phyloP scores from a whole-genome alignment of 345 rosid genomes.

The Microthlaspi erraticum region DNA sequence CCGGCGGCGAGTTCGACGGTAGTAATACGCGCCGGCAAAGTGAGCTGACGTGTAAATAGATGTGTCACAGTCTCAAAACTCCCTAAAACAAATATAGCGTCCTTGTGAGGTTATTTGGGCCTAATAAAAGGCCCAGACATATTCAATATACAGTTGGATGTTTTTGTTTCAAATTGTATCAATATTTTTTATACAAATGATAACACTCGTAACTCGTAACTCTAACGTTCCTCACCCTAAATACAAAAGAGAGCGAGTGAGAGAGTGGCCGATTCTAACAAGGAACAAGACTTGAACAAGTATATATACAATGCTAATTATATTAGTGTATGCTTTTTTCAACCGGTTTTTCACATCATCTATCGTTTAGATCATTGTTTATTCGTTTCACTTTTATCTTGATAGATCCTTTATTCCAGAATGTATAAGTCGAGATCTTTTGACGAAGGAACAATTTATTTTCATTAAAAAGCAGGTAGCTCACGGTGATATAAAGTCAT shows the following conservation, averaged over 20 bases:
- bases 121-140: neutral
- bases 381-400: neutral
- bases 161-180: neutral
- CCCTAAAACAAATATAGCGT: too few species aligned
- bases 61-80: neutral
- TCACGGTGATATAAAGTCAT: too few species aligned
- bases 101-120: neutral
- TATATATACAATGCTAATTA: neutral
- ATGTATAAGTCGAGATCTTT: neutral
- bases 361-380: conserved; percentile 3
- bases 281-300: neutral
- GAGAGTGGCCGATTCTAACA: too few species aligned
- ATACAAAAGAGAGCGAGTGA: too few species aligned
- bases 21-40: conserved; percentile 34
- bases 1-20: conserved; percentile 34
- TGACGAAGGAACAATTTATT: too few species aligned
- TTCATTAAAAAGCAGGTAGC: too few species aligned
- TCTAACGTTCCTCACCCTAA: too few species aligned
- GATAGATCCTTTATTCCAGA: too few species aligned
- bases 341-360: neutral
- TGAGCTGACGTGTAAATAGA: conserved; percentile 21
- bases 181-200: too few species aligned
- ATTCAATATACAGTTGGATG: neutral
- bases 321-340: neutral
- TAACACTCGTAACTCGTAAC: too few species aligned